These are phyloP conservation scores for Euphrasia confusa DNA, from an alignment of 257 asterid species.

Conservation along the genomic window DNA sequence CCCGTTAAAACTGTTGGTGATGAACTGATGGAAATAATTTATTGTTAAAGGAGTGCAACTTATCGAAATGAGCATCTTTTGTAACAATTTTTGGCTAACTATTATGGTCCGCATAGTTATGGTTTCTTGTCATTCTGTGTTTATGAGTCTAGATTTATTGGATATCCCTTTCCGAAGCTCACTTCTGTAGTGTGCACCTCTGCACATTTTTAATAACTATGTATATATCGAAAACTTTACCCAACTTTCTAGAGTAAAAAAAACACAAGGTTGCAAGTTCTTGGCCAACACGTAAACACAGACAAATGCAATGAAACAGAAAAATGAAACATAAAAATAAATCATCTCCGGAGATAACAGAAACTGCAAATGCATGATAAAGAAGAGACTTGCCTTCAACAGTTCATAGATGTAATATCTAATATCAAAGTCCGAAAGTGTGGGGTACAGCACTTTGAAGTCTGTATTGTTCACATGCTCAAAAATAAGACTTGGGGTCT, in stretches of 20 bases:
- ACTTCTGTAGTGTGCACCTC: no score
- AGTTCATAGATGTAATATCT: conserved; percentile 84
- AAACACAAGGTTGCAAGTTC: not conserved
- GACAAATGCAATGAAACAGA: not conserved
- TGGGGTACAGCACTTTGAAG: conserved; percentile 82
- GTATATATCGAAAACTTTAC: not conserved
- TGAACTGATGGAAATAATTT: no score
- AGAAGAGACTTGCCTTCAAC: conserved; percentile 48
- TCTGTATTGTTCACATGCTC: conserved; percentile 87
- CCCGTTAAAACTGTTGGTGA: no score
- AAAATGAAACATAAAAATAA: conserved; percentile 9
- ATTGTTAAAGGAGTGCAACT: no score
- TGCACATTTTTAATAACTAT: no score
- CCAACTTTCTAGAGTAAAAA: not conserved
- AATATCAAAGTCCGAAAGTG: conserved; percentile 74
- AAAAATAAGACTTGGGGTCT: conserved; percentile 73
- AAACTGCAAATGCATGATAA: conserved; percentile 10
- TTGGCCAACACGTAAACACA: not conserved
- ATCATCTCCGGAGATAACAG: not conserved
- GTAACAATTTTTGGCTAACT: no score
- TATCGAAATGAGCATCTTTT: no score
- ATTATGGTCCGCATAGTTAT: no score
- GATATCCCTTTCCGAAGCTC: no score
- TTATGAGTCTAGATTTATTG: no score
- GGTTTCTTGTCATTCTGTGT: no score